These are phyloP conservation scores for Abortiporus biennis DNA, from an alignment of 1,284 basidiomycete genomes.

Conservation along the genomic window DNA sequence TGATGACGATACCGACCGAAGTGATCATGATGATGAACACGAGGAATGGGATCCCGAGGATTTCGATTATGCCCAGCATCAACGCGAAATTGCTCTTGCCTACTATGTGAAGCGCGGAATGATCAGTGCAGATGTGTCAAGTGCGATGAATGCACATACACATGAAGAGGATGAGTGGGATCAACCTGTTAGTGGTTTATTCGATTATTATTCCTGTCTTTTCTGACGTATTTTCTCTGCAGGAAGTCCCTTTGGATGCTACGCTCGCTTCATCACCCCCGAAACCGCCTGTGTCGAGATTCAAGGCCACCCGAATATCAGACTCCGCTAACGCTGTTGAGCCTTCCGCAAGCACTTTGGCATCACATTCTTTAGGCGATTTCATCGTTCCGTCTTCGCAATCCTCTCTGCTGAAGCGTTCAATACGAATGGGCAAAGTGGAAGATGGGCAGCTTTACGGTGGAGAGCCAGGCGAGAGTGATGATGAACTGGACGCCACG, in stretches of 20 bases:
- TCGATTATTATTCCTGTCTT: neutral
- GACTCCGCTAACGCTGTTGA: constrained; percentile 30
- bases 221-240: constrained; percentile 3
- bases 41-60: constrained; percentile 45
- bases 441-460: constrained; percentile 51
- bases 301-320: constrained; percentile 49
- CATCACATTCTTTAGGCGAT: constrained; percentile 35
- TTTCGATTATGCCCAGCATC: constrained; percentile 54
- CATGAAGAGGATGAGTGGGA: constrained; percentile 38
- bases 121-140: constrained; percentile 46
- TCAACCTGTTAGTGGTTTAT: constrained; percentile 33
- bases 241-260: constrained; percentile 37
- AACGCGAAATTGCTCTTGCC: constrained; percentile 67
- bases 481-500: constrained; percentile 46
- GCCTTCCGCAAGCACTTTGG: constrained; percentile 18
- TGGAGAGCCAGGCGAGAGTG: constrained; percentile 47
- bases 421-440: constrained; percentile 57
- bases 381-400: constrained; percentile 46
- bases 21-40: constrained; percentile 22
- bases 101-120: constrained; percentile 57
- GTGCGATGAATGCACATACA: constrained; percentile 42
- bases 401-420: constrained; percentile 44
- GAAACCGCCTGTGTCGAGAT: constrained; percentile 52
- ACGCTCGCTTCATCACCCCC: constrained; percentile 28
- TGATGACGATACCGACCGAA: constrained; percentile 8